Base-by-base conservation (phyloP, 2,329 filamentous ascomycete genomes). In the Diaporthe sp. region DNA sequence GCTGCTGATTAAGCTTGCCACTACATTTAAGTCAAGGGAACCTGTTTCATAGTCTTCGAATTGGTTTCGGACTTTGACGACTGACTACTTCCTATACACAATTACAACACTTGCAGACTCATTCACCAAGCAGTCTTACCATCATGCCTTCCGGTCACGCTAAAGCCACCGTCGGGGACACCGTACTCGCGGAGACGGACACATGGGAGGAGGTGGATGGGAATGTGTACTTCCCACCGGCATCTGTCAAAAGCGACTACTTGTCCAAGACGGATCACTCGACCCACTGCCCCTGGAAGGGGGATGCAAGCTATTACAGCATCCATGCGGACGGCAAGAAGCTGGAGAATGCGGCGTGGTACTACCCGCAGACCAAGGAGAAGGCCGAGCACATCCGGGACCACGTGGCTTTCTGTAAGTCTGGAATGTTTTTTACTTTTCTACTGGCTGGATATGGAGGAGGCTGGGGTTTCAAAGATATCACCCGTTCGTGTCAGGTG, bases 331-430 rank as follows among this genome's bases (percentile, higher is more conserved):
- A 87, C 69, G 86, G 87, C 87, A 75, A 72, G 81, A 85, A 86
- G 70, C 76, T 89, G 28, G 82, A 86, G 49, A 89, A 92, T 76
- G 89, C 88, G 3, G 90, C 89, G 0, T 92, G 90, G 90, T 91
- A 88, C 77, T 92, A 92, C 77, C 85, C 89, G 3, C 79, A 86
- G 57, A 86, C 89, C 1, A 83, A 83, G 78, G 86, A 87, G 72
- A 86, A 87, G 34, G 87, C 86, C 59, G 86, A 86, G 42, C 81
- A 85, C 71, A 89, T 92, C 78, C 88, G 88, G 80, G 87, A 86
- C 58, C 85, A 89, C 78, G 87, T 92, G 53, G 90, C 90, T 6
- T 92, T 92, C 78, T 91, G 89, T 88, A 82, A 87, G 89, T 80
- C 61, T 22, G 70, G 53, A 44, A 37, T 28, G 12, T 37, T 28